Evolutionary conservation across 2,329 filamentous ascomycete genomes (phyloP), one percentile per base, ranked within the genome.

Genomic region (Anisogramma anomala): DNA sequence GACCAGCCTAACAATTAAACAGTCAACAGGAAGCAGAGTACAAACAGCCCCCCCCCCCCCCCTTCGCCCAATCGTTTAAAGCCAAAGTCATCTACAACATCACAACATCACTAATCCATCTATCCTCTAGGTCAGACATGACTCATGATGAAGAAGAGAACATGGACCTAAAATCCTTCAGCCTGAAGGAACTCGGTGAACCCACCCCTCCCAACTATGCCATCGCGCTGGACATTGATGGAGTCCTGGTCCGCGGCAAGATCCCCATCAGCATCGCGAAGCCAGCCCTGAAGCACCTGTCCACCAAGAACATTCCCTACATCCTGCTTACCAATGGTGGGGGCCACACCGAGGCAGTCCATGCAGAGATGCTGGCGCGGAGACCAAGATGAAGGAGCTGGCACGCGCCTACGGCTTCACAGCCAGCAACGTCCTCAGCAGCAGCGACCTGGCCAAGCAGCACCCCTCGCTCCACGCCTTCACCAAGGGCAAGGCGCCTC

Each of bases 271-370:
- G 77, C 2, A 70, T 72, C 32, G 80, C 81, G 4, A 66, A 66
- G 6, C 62, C 75, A 46, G 67, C 80, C 2, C 66, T 86, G 13
- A 56, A 62, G 8, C 67, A 69, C 43, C 71, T 85, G 9, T 74
- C 80, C 49, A 54, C 61, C n/a, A 65, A 74, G 40, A 58, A 63
- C 3, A 77, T 84, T 15, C 81, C 80, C 0, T 84, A 81, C 64
- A 81, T 85, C 52, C 71, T 85, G 34, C 67, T 85, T 40, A 85
- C 81, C 43, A 86, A 85, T 58, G 80, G 81, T 49, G 82, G 82
- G 33, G 82, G 81, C 32, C 75, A 74, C 50, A 73, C 73, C 41
- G 81, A 86, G 55, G 62, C 64, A 2, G 71, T 74, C 39, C 71
- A 80, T 35, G 73, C 80, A 25, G 63, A 64, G 13, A 73, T 79